phyloP scores from a whole-genome alignment of 1,284 basidiomycete species.

The Fomitiporia mediterranea region DNA sequence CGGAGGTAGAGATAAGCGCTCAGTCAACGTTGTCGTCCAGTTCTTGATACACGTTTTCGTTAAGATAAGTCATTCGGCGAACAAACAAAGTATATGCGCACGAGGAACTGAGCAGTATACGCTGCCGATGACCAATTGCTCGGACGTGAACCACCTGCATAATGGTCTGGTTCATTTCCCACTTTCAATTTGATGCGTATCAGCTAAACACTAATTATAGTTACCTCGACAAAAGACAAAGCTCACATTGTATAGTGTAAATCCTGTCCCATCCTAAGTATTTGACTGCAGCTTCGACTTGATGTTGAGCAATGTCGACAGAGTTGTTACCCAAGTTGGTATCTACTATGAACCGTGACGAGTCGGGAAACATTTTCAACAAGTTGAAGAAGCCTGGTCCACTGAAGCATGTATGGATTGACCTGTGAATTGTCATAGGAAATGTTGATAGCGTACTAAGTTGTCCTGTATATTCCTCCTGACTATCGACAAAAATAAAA shows the following conservation, averaged over 20 bases:
- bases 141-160: slow-evolving; percentile 28
- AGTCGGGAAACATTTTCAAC: slow-evolving; percentile 29
- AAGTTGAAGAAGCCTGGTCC: slow-evolving; percentile 32
- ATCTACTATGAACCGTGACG: slow-evolving; percentile 30
- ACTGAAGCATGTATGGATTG: slow-evolving; percentile 18
- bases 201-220: not conserved
- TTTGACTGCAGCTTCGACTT: slow-evolving; percentile 30
- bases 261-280: slow-evolving; percentile 31
- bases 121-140: slow-evolving; percentile 29
- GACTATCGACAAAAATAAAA: too few species aligned
- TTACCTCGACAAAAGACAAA: not conserved
- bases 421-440: not conserved
- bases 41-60: slow-evolving; percentile 22
- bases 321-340: slow-evolving; percentile 36
- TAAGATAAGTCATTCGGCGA: not conserved
- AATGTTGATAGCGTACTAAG: slow-evolving; percentile 24
- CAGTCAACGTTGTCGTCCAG: slow-evolving; percentile 30
- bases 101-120: slow-evolving; percentile 32
- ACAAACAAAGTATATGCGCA: slow-evolving; percentile 17
- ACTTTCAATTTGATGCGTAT: slow-evolving; percentile 23
- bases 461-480: slow-evolving; percentile 32
- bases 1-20: slow-evolving; percentile 28
- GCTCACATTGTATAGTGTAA: slow-evolving; percentile 31
- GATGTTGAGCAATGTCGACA: slow-evolving; percentile 29
- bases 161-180: slow-evolving; percentile 37